These are phyloP conservation scores for Volvox carteri DNA, from an alignment of 163 green algal genomes.

Conservation along the genomic window DNA sequence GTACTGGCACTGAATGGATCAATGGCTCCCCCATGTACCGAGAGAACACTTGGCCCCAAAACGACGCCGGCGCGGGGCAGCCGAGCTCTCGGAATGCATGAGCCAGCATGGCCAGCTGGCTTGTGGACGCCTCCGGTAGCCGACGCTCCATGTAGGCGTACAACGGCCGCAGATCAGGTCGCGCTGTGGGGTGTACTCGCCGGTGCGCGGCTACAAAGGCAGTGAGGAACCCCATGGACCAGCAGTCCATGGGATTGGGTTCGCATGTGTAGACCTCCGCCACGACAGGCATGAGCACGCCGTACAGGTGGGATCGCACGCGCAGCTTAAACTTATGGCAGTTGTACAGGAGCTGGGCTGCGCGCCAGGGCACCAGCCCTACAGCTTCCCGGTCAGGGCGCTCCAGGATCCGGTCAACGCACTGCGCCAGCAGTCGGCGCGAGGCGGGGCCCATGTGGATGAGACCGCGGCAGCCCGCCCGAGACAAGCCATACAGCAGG, in stretches of 20 bases:
- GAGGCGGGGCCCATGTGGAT: neutral
- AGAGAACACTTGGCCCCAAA: constrained; percentile 32
- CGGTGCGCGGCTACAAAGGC: constrained; percentile 18
- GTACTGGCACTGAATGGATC: neutral
- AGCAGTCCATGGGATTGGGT: constrained; percentile 31
- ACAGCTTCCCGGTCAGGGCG: neutral
- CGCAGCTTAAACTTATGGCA: constrained; percentile 42
- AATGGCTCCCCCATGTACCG: neutral
- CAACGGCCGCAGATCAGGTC: constrained; percentile 25
- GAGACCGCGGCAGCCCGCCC: neutral
- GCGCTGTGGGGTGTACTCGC: neutral
- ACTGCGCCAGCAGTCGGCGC: neutral
- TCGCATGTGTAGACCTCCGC: neutral
- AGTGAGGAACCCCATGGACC: constrained; percentile 5
- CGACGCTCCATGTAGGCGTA: constrained; percentile 30
- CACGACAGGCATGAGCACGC: constrained; percentile 12
- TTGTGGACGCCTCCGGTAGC: constrained; percentile 9
- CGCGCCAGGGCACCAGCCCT: constrained; percentile 33
- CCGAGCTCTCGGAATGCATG: constrained; percentile 15
- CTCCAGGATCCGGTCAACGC: constrained; percentile 20
- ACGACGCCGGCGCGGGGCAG: neutral
- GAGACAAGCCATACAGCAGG: constrained; percentile 42
- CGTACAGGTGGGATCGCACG: neutral
- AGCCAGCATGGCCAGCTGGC: constrained; percentile 37
- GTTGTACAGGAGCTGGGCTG: constrained; percentile 40